A percentile compares a stretch with the other conserved stretches of the same genome.
Evolutionary conservation across 345 rosid genomes (phyloP).

Genomic region (Acer yangbiense): DNA sequence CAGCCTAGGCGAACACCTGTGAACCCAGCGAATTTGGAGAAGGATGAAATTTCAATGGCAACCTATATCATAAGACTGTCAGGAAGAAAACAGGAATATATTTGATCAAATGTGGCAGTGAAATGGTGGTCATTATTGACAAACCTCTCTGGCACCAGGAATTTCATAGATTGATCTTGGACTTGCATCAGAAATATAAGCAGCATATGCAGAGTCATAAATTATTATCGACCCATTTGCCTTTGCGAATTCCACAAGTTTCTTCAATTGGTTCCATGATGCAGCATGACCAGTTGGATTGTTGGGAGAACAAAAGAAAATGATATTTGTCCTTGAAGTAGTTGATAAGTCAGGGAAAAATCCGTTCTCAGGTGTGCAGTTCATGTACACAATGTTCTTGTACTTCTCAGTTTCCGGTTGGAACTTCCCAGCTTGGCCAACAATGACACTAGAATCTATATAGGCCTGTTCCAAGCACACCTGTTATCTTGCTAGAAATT

Average conservation of each 20-base stretch:
- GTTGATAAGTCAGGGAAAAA: slow-evolving; percentile 69
- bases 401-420: slow-evolving; percentile 58
- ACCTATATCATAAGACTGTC: slow-evolving; percentile 41
- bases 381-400: slow-evolving; percentile 67
- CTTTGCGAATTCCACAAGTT: slow-evolving; percentile 72
- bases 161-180: slow-evolving; percentile 86
- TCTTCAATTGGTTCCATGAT: slow-evolving; percentile 52
- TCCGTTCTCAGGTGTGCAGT: slow-evolving; percentile 50
- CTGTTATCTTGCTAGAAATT: background rate
- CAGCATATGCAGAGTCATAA: slow-evolving; percentile 75
- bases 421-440: slow-evolving; percentile 71
- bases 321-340: slow-evolving; percentile 66
- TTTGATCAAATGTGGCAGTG: background rate
- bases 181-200: slow-evolving; percentile 63
- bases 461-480: slow-evolving; percentile 53
- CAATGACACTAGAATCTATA: slow-evolving; percentile 71
- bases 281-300: slow-evolving; percentile 90
- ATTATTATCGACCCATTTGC: slow-evolving; percentile 76
- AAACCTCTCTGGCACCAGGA: slow-evolving; percentile 89
- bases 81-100: background rate
- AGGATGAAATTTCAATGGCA: slow-evolving; percentile 83
- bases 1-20: slow-evolving; percentile 93
- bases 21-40: slow-evolving; percentile 89
- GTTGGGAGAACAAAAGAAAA: slow-evolving; percentile 94
- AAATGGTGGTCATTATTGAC: background rate